Base-by-base conservation (phyloP, 2,329 filamentous ascomycete species). In the Pseudogymnoascus sp. region DNA sequence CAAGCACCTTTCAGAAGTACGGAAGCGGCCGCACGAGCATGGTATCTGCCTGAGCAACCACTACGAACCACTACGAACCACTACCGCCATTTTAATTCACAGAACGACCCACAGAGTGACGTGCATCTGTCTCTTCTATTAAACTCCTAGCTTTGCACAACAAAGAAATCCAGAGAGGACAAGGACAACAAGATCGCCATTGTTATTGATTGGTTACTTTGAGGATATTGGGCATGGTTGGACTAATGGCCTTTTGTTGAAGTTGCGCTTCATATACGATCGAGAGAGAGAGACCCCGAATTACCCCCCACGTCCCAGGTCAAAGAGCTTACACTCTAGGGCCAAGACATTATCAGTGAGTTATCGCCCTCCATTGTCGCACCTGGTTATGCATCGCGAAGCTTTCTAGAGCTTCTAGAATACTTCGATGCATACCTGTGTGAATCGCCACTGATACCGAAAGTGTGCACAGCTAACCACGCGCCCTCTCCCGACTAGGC, bases 21-120 rank as follows among this genome's bases (percentile, higher is more conserved):
- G 49, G 49, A 56, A 56, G 49, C 49, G 49, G 49, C 49, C 49
- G 49, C 49, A 56, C 49, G 49, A 56, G 49, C 49, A 56, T 56
- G 49, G 49, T 56, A 56, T 56, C 49, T 34, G 28, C 49, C 49
- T 56, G 49, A 56, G 49, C 49, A 56, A 56, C 49, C 49, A 56
- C 46, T 56, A 56, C 46, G n/a, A 28, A 31, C 28, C 28, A 31
- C 28, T 31, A 31, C 28, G 28, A 56, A 56, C 46, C 46, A 56
- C 49, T 56, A 56, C 49, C n/a, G 25, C 46, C 46, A 56, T 56
- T 56, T 56, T 56, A 56, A 56, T 56, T 56, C 46, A 53, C 46
- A 9, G 31, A 2, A 53, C 49, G 49, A 56, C 49, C 49, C 49
- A 56, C 49, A 34, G 49, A 56, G 49, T 56, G 49, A 56, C 49